Evolutionary conservation across 2,329 filamentous ascomycete genomes (phyloP), one percentile per base, ranked within the genome.

Genomic region (Aureobasidium sp.): DNA sequence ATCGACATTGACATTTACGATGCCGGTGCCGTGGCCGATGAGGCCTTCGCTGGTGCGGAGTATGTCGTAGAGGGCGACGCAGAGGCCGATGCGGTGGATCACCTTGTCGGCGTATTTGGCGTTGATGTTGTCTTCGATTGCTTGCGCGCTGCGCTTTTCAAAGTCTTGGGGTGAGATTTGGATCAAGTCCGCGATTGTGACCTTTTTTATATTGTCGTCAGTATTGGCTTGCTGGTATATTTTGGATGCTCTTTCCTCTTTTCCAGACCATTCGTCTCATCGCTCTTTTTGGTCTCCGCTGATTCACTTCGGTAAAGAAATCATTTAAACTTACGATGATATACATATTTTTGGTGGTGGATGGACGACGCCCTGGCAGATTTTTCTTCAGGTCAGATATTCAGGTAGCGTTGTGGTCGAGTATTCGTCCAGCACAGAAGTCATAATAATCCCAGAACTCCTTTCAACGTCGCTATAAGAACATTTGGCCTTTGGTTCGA

Each of bases 51-150:
- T 96, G 0, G 91, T 86, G 77, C 89, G 90, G 6, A 96, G 78
- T 14, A 99, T 80, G 72, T 97, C 94, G 77, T 94, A 97, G 69
- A 99, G 85, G 72, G 90, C 93, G 68, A 99, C 88, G 71, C 91
- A 97, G 4, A 99, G 86, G 12, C 94, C 94, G 63, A 97, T 87
- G 71, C 94, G 94, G 73, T 96, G 93, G 65, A 99, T 91, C 25
- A 91, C 89, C 76, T 93, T 94, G 78, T 99, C 97, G 64, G 93
- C 87, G 75, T 97, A 99, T 77, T 99, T 99, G 66, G 87, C 83
- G 74, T 99, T 97, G 77, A 99, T 94, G 70, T 94, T 94, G 78
- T 99, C 92, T 76, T 97, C 91, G 66, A 99, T 90, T 1, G 91
- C 91, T 65, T 91, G 84, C 36, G 85, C 83, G 71, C 90, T 95